Conservation (phyloP, 2,329 filamentous ascomycete species). For the Penicillium decumbens region DNA sequence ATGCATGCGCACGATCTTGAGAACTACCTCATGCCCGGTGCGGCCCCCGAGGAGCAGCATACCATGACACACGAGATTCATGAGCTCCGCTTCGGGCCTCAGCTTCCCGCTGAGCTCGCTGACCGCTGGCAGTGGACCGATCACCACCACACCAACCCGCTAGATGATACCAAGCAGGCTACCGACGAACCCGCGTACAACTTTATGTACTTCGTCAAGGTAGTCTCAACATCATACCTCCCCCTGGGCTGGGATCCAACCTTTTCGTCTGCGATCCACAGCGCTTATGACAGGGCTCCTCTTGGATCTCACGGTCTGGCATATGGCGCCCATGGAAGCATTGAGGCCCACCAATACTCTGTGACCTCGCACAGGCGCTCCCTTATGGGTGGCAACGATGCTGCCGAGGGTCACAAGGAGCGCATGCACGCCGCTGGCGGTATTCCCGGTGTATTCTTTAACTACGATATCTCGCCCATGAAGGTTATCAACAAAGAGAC, state of each 20-base stretch:
- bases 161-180: conserved; percentile 72
- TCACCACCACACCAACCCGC: conserved; percentile 79
- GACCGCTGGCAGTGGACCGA: conserved; percentile 70
- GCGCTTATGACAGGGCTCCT: conserved; percentile 51
- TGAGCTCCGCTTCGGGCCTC: conserved; percentile 84
- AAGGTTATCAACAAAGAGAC: conserved; percentile 98
- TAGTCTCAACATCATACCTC: conserved; percentile 91
- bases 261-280: conserved; percentile 37
- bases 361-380: conserved; percentile 95
- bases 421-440: conserved; percentile 82
- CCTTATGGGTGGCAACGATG: conserved; percentile 74
- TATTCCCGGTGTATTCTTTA: conserved; percentile 97
- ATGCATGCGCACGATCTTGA: conserved; percentile 97
- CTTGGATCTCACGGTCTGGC: conserved; percentile 67
- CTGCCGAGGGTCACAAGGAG: conserved; percentile 85
- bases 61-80: conserved; percentile 88
- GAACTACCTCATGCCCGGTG: conserved; percentile 73
- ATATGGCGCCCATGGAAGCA: conserved; percentile 64
- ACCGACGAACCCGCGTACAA: conserved; percentile 83
- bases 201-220: conserved; percentile 99
- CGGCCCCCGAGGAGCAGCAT: conserved; percentile 63
- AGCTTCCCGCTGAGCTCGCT: conserved; percentile 68
- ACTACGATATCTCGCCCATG: conserved; percentile 99
- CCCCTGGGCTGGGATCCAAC: conserved; percentile 80
- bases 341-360: conserved; percentile 97